Evolutionary conservation across 2,329 filamentous ascomycete species (phyloP).

Genomic region (Incumbomyces delicatus): DNA sequence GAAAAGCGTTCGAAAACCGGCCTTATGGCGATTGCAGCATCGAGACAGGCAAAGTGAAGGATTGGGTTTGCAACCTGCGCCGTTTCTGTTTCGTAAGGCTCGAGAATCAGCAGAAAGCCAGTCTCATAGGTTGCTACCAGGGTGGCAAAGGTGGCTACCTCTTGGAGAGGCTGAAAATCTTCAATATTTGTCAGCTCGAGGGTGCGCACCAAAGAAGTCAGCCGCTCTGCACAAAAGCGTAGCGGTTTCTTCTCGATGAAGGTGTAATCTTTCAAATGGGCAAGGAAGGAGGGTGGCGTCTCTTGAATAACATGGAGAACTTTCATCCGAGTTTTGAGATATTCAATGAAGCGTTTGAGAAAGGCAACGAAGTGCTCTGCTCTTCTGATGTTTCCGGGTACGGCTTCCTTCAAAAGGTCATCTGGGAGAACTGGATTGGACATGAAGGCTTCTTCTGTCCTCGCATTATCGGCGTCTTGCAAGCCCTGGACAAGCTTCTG

Average conservation of each 20-base stretch:
- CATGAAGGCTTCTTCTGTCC: slow-evolving; percentile 94
- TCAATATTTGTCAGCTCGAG: slow-evolving; percentile 95
- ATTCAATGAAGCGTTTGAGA: slow-evolving; percentile 92
- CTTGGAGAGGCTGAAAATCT: slow-evolving; percentile 92
- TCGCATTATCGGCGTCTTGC: slow-evolving; percentile 74
- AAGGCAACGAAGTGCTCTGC: slow-evolving; percentile 96
- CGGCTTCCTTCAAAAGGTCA: slow-evolving; percentile 87
- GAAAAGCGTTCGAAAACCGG: slow-evolving; percentile 96
- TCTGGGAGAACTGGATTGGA: slow-evolving; percentile 88
- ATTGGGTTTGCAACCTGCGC: slow-evolving; percentile 93
- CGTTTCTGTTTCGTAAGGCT: slow-evolving; percentile 91
- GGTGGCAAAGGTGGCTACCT: slow-evolving; percentile 95
- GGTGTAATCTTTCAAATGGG: slow-evolving; percentile 87
- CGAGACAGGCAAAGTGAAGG: slow-evolving; percentile 92
- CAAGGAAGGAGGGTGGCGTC: slow-evolving; percentile 85
- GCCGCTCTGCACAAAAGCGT: slow-evolving; percentile 81
- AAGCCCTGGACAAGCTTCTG: slow-evolving; percentile 89
- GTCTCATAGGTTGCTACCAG: slow-evolving; percentile 94
- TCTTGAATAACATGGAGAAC: slow-evolving; percentile 95
- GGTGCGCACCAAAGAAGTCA: slow-evolving; percentile 89
- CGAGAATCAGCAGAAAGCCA: slow-evolving; percentile 90
- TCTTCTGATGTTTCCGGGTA: slow-evolving; percentile 89
- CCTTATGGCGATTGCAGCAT: slow-evolving; percentile 95
- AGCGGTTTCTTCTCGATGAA: slow-evolving; percentile 96
- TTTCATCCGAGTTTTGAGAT: slow-evolving; percentile 96